Base-by-base conservation (phyloP, 192 early-diverging fungal species). In the Dimargaris verticillata region DNA sequence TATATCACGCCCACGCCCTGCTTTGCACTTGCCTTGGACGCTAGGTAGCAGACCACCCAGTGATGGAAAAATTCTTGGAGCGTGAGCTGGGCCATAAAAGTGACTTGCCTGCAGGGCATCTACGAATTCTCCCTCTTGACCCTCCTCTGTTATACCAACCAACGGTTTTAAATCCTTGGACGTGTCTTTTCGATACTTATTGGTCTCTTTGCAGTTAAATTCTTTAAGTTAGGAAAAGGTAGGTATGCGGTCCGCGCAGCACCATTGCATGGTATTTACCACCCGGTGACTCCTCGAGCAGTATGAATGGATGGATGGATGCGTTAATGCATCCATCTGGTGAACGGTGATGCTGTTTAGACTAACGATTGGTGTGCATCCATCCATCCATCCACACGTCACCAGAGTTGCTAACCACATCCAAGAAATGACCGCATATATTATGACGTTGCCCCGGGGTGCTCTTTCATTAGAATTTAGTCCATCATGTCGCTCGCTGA, bases 401-500 rank as follows among this genome's bases (percentile, higher is more conserved):
- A 7, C 9, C 2, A 48, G 17, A 22, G 22, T 48, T 48, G 9
- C 47, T 48, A 48, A 48, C 47, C 17, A 22, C 9, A 22, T 48
- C 9, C 22, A 20, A 20, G 47, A 2, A 48, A 20, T 48, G 47
- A 48, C 22, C 1, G 47, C 22, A 48, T 48, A 1, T 6, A 24
- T 3, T 26, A 3, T 3, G 26, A 53, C 28, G 20, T 10, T 9
- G 26, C 52, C 20, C 52, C 20, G 6, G 13, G 13, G 33, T 14
- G 28, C 45, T 62, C 49, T 62, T 29, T 53, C 28, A 62, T 11
- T 44, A 58, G 15, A 51, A 70, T 46, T 49, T 70, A 46, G 22
- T 44, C 46, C 50, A 62, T 24, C 52, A 66, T 78, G 71, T 82
- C 82, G 64, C 64, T 77, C 71, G 69, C 83, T 68, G 91, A 97